Evolutionary conservation across 306 rosid species (phyloP).

Genomic region (Cicer arietinum): DNA sequence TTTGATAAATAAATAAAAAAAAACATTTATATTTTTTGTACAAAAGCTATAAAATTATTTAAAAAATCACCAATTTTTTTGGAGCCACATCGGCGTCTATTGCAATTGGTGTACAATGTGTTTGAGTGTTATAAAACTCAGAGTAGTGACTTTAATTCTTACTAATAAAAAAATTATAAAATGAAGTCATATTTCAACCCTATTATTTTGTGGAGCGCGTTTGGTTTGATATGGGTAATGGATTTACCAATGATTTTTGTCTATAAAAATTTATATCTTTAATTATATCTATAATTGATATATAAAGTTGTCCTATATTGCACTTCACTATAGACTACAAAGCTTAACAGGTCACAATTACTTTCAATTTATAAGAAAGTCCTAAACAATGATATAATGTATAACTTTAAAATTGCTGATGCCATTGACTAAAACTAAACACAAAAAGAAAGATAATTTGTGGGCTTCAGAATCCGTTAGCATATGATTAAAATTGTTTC

Average conservation of each 20-base stretch:
- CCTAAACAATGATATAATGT: constrained; percentile 16
- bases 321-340: not conserved
- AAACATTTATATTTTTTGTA: too few species aligned
- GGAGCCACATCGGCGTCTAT: too few species aligned
- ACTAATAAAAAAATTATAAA: too few species aligned
- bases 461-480: constrained; percentile 53
- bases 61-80: too few species aligned
- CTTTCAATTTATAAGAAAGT: constrained; percentile 10
- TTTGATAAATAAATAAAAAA: too few species aligned
- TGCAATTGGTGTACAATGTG: too few species aligned
- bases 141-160: too few species aligned
- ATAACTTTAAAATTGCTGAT: constrained; percentile 43
- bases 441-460: constrained; percentile 46
- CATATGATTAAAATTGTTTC: constrained; percentile 21
- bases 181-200: too few species aligned
- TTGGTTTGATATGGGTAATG: too few species aligned
- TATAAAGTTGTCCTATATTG: not conserved
- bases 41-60: too few species aligned
- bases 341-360: not conserved
- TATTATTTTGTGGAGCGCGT: too few species aligned
- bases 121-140: too few species aligned
- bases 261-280: not conserved
- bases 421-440: constrained; percentile 49
- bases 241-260: not conserved
- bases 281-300: not conserved